These are phyloP conservation scores for Cadophora luteo-olivacea DNA, from an alignment of 2,329 filamentous ascomycete species.

Conservation along the genomic window DNA sequence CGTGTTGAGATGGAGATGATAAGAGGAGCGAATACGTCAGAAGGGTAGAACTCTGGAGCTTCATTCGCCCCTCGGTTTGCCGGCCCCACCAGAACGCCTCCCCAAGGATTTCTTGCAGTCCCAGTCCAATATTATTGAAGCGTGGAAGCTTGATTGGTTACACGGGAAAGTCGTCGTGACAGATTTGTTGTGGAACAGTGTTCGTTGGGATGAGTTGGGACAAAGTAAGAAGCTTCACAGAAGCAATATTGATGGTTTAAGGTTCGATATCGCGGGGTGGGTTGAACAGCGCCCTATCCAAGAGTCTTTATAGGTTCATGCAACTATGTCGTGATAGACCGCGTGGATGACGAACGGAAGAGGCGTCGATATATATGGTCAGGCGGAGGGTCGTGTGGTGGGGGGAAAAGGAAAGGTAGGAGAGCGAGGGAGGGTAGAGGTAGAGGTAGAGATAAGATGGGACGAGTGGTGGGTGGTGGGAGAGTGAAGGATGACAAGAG, in stretches of 20 bases:
- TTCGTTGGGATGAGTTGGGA: neutral
- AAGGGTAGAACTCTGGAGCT: neutral
- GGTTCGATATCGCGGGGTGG: constrained; percentile 4
- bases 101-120: neutral
- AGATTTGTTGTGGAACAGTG: neutral
- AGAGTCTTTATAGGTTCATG: constrained; percentile 13
- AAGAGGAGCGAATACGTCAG: neutral
- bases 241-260: constrained; percentile 3
- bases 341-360: neutral
- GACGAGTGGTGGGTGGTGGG: too few relatives aligned
- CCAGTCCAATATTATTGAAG: neutral
- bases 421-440: neutral
- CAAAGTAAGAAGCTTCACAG: neutral
- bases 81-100: neutral
- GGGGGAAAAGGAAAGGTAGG: neutral
- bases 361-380: constrained; percentile 1
- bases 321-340: constrained; percentile 15
- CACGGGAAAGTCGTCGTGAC: neutral
- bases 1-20: neutral
- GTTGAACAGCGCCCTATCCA: constrained; percentile 5
- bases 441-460: neutral
- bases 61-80: constrained; percentile 6
- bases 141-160: constrained; percentile 11
- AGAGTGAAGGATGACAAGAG: too few relatives aligned
- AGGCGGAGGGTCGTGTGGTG: constrained; percentile 1